These are phyloP conservation scores for Wickerhamiella brachini DNA, from an alignment of 805 yeast genomes.

Conservation along the genomic window DNA sequence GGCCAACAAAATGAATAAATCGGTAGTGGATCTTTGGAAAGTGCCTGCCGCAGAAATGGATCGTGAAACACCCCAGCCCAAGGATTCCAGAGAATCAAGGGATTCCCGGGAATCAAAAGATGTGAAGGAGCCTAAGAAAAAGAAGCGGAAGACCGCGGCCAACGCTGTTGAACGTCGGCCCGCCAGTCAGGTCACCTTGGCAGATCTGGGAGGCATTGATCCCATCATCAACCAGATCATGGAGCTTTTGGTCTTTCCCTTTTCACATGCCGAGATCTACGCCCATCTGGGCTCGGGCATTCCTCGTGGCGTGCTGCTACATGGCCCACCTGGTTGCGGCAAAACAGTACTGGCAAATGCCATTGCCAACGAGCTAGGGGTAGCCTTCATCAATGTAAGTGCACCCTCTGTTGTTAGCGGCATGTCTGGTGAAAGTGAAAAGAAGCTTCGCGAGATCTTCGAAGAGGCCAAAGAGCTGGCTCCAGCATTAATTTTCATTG, in stretches of 20 bases:
- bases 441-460: constrained; percentile 80
- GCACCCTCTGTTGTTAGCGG: constrained; percentile 97
- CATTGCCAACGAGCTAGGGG: constrained; percentile 84
- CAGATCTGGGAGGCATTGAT: constrained; percentile 82
- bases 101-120: not conserved
- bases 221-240: constrained; percentile 69
- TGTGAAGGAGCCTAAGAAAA: constrained; percentile 3
- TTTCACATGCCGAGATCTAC: constrained; percentile 86
- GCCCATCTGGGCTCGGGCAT: constrained; percentile 83
- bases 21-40: constrained; percentile 60
- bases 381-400: constrained; percentile 78
- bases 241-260: constrained; percentile 86
- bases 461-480: constrained; percentile 85
- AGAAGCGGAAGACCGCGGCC: constrained; percentile 5
- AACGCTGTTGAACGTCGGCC: constrained; percentile 11
- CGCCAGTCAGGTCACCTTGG: constrained; percentile 46
- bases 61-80: not conserved
- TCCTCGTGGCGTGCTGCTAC: constrained; percentile 83
- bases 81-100: not conserved
- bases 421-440: constrained; percentile 98
- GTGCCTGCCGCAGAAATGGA: constrained; percentile 14
- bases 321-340: constrained; percentile 99
- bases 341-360: constrained; percentile 95
- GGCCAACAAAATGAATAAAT: constrained; percentile 57
- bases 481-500: constrained; percentile 85